Evolutionary conservation across 169 alveolate species (phyloP).

Genomic region (Theileria sp.): DNA sequence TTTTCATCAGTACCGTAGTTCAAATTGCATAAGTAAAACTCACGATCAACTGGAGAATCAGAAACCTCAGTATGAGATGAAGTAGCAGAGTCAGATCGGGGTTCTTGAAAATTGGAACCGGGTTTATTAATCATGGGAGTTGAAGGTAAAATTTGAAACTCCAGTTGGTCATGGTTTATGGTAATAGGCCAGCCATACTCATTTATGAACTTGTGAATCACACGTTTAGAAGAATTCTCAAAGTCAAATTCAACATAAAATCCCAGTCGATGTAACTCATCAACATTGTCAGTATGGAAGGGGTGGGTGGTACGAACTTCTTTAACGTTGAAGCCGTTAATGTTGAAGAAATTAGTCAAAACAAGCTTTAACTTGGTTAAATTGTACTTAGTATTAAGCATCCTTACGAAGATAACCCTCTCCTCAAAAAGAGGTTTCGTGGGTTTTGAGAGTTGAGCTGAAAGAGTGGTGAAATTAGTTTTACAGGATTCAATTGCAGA

Average conservation of each 20-base stretch:
- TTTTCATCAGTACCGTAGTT: slow-evolving; percentile 25
- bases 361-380: slow-evolving; percentile 46
- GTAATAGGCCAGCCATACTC: slow-evolving; percentile 34
- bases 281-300: not conserved
- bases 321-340: slow-evolving; percentile 26
- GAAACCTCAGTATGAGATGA: slow-evolving; percentile 42
- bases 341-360: slow-evolving; percentile 45
- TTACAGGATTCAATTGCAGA: slow-evolving; percentile 30
- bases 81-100: slow-evolving; percentile 32
- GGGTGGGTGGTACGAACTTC: slow-evolving; percentile 46
- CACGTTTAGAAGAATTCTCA: slow-evolving; percentile 60
- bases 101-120: slow-evolving; percentile 40
- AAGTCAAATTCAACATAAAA: slow-evolving; percentile 58
- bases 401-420: slow-evolving; percentile 66
- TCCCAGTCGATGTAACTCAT: not conserved
- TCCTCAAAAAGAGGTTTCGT: slow-evolving; percentile 70
- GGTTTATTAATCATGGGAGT: slow-evolving; percentile 60
- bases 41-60: slow-evolving; percentile 1
- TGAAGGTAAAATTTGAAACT: slow-evolving; percentile 63
- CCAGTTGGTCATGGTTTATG: slow-evolving; percentile 56
- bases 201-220: slow-evolving; percentile 54
- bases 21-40: slow-evolving; percentile 51
- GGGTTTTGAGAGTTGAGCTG: slow-evolving; percentile 60
- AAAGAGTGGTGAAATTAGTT: slow-evolving; percentile 1
- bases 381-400: slow-evolving; percentile 32